phyloP scores from a whole-genome alignment of 257 asterid genomes.

The Anisodus tanguticus region DNA sequence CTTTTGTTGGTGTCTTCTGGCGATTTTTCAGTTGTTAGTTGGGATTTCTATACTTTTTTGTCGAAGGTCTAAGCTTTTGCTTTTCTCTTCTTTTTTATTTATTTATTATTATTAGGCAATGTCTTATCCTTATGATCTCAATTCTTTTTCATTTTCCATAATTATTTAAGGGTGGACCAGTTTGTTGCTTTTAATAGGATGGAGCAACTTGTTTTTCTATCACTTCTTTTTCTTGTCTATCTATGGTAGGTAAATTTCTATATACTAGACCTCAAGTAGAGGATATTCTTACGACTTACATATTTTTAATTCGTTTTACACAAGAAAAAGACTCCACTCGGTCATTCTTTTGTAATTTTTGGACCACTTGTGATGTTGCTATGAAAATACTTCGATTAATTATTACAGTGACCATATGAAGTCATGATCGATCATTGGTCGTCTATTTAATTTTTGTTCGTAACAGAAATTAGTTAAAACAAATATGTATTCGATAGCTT shows the following conservation, averaged over 20 bases:
- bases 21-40: not conserved
- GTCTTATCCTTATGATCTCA: not conserved
- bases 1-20: not conserved
- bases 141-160: not conserved
- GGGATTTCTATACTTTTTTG: not conserved
- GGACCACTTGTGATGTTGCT: conserved; percentile 15
- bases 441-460: too few species aligned
- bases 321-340: not conserved
- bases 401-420: too few species aligned
- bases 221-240: not conserved
- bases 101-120: not conserved
- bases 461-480: too few species aligned
- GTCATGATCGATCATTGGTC: too few species aligned
- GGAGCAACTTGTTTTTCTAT: not conserved
- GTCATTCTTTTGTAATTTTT: not conserved
- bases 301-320: not conserved
- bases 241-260: not conserved
- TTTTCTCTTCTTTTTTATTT: not conserved
- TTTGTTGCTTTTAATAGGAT: conserved; percentile 7
- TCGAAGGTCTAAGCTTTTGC: not conserved
- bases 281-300: not conserved
- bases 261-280: not conserved
- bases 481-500: too few species aligned
- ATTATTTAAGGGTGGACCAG: not conserved
- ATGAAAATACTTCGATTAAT: not conserved